Conservation (phyloP, 2,329 filamentous ascomycete species). For the Escovopsis sp. region DNA sequence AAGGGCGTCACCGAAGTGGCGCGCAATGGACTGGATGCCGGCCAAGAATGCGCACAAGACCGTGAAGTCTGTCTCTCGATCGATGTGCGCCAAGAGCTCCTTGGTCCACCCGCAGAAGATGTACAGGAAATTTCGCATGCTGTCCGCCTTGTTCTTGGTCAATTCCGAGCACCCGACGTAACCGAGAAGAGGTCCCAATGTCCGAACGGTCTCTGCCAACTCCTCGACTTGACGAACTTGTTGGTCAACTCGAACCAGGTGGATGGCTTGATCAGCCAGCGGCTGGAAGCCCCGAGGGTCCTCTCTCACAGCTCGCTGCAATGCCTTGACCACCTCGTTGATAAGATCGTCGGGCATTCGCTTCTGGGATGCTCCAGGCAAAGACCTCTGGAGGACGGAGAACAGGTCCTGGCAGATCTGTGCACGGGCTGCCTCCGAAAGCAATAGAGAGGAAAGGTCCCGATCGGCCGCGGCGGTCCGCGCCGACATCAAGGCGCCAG, state of each 20-base stretch:
- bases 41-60: constrained; percentile 25
- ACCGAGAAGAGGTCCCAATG: constrained; percentile 29
- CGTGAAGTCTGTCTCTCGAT: constrained; percentile 16
- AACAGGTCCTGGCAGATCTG: constrained; percentile 25
- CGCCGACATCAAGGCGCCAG: constrained; percentile 25
- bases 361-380: constrained; percentile 9
- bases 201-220: constrained; percentile 16
- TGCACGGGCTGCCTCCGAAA: constrained; percentile 19
- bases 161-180: constrained; percentile 34
- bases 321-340: constrained; percentile 26
- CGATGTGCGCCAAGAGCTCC: constrained; percentile 23
- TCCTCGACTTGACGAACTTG: constrained; percentile 7
- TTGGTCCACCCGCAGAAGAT: constrained; percentile 21
- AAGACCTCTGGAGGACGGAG: constrained; percentile 13
- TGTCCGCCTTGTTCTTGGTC: constrained; percentile 12
- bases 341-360: constrained; percentile 21
- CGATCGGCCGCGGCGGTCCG: too few relatives aligned
- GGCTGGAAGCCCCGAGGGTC: constrained; percentile 22
- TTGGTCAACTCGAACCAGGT: constrained; percentile 13
- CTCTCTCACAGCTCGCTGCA: constrained; percentile 23
- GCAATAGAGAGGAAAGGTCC: constrained; percentile 13
- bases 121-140: constrained; percentile 26
- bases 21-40: constrained; percentile 20
- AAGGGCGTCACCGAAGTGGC: constrained; percentile 29
- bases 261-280: constrained; percentile 16